A percentile compares a stretch with the other conserved stretches of the same genome.
phyloP scores from a whole-genome alignment of 305 asterid species.

The Ilex paraguariensis region DNA sequence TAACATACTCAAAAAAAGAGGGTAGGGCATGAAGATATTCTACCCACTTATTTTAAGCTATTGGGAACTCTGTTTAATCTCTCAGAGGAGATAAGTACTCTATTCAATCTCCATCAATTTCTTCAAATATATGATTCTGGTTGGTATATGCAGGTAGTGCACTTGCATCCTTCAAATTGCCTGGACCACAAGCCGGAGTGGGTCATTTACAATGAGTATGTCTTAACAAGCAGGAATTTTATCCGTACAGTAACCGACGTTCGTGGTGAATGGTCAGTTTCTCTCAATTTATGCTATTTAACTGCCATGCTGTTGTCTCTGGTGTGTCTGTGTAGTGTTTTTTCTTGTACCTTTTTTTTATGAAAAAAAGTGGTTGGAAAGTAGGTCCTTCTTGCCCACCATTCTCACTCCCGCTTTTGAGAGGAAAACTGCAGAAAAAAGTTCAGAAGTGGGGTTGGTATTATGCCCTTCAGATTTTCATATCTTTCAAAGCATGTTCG shows the following conservation, averaged over 20 bases:
- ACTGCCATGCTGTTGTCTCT: too few species aligned
- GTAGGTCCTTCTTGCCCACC: too few species aligned
- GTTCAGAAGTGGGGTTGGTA: too few species aligned
- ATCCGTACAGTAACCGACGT: slow-evolving; percentile 93
- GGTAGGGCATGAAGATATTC: too few species aligned
- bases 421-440: too few species aligned
- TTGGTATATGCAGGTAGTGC: slow-evolving; percentile 55
- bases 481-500: too few species aligned
- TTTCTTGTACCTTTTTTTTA: too few species aligned
- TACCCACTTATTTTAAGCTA: not conserved
- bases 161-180: slow-evolving; percentile 92
- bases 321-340: too few species aligned
- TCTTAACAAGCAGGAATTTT: slow-evolving; percentile 87
- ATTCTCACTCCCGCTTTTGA: too few species aligned
- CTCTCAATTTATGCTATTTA: not conserved
- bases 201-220: slow-evolving; percentile 92
- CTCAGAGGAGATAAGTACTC: not conserved
- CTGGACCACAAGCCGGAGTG: slow-evolving; percentile 95
- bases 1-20: not conserved
- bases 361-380: too few species aligned
- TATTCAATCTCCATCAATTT: not conserved
- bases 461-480: too few species aligned
- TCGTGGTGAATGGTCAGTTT: slow-evolving; percentile 89
- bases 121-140: not conserved
- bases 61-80: not conserved